phyloP scores from a whole-genome alignment of 345 rosid species.

The Psidium friedrichsthalianum region DNA sequence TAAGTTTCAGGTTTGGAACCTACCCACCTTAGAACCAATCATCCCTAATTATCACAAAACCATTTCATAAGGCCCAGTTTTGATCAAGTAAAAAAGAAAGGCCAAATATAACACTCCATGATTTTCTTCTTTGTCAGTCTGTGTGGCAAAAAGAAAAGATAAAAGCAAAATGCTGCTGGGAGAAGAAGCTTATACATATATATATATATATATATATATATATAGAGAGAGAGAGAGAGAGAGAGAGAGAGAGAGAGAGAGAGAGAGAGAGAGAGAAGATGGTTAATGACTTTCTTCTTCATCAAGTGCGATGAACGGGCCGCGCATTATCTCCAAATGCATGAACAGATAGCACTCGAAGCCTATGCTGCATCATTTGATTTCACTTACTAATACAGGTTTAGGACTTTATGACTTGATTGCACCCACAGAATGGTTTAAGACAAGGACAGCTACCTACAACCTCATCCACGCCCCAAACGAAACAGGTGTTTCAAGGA shows the following conservation, averaged over 20 bases:
- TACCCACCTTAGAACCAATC: too few species aligned
- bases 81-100: too few species aligned
- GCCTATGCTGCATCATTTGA: not conserved
- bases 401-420: not conserved
- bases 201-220: too few species aligned
- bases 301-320: too few species aligned
- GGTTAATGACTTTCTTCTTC: not conserved
- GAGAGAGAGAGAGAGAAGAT: not conserved
- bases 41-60: too few species aligned
- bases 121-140: too few species aligned
- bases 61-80: too few species aligned
- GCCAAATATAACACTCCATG: not conserved
- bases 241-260: not conserved
- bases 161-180: too few species aligned
- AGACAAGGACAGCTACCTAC: not conserved
- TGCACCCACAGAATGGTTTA: not conserved
- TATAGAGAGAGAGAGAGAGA: too few species aligned
- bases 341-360: not conserved
- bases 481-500: not conserved
- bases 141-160: not conserved
- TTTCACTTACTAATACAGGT: not conserved
- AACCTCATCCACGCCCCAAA: not conserved
- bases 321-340: too few species aligned
- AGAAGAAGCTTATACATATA: too few species aligned
- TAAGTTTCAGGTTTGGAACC: too few species aligned